Evolutionary conservation across 306 rosid genomes (phyloP).

Genomic region (Cicer bijugum): DNA sequence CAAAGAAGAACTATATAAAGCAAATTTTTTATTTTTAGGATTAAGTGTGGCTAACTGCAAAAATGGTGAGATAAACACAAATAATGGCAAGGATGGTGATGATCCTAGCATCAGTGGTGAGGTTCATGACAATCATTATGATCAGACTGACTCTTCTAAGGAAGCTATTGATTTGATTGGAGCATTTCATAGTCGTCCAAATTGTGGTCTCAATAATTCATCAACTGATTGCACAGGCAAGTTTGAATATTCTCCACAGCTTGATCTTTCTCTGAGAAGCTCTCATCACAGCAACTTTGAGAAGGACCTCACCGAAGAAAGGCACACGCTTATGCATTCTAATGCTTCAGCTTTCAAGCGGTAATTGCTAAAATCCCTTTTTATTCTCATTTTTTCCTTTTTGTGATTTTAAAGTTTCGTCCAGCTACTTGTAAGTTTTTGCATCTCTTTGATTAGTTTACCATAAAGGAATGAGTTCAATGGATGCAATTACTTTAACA

Average conservation of each 20-base stretch:
- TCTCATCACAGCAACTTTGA: conserved; percentile 58
- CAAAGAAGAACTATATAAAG: conserved; percentile 44
- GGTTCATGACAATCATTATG: conserved; percentile 62
- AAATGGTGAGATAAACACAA: conserved; percentile 51
- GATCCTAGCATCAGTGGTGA: conserved; percentile 54
- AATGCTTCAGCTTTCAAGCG: conserved; percentile 86
- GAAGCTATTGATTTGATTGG: conserved; percentile 74
- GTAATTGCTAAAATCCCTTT: conserved; percentile 49
- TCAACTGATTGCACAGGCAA: conserved; percentile 58
- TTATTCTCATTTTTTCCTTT: conserved; percentile 10
- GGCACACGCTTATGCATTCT: conserved; percentile 70
- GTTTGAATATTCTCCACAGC: conserved; percentile 61
- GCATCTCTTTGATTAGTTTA: conserved; percentile 14
- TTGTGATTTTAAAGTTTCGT: background rate
- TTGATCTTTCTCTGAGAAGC: conserved; percentile 91
- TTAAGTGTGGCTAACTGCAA: conserved; percentile 45
- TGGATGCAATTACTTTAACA: conserved; percentile 1
- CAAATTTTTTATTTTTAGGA: conserved; percentile 52
- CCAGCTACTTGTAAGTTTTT: conserved; percentile 25
- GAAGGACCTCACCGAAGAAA: conserved; percentile 60
- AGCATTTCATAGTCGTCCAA: conserved; percentile 55
- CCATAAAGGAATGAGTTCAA: background rate
- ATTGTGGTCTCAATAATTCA: conserved; percentile 51
- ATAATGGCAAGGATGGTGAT: conserved; percentile 51
- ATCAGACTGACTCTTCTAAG: conserved; percentile 58